Evolutionary conservation across 306 rosid genomes (phyloP).

Genomic region (Lathyrus oleraceus): DNA sequence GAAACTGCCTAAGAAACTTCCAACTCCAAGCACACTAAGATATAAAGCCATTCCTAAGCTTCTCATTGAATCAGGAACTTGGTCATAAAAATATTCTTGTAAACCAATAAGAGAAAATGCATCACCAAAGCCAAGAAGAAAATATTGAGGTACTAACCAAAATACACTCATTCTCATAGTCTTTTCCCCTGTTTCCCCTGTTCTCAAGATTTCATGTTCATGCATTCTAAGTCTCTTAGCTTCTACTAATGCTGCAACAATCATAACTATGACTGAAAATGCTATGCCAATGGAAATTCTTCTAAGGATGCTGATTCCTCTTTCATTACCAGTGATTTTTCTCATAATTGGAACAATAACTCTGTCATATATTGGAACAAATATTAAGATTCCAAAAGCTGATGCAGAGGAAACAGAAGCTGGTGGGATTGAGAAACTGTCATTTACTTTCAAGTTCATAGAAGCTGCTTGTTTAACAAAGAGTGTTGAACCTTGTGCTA

Average conservation of each 20-base stretch:
- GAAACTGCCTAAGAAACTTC: constrained; percentile 50
- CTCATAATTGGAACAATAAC: constrained; percentile 47
- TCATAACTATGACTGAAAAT: constrained; percentile 30
- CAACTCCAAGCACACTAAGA: constrained; percentile 53
- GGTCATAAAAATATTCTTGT: constrained; percentile 88
- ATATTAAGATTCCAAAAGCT: constrained; percentile 39
- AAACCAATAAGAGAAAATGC: constrained; percentile 60
- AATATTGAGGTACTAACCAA: constrained; percentile 51
- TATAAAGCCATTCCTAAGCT: constrained; percentile 79
- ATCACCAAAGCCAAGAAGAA: constrained; percentile 47
- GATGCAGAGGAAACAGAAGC: constrained; percentile 42
- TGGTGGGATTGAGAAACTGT: constrained; percentile 45
- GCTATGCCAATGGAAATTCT: constrained; percentile 50
- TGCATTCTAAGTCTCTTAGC: constrained; percentile 38
- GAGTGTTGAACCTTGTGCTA: constrained; percentile 46
- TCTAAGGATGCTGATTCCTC: constrained; percentile 50
- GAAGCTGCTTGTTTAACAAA: constrained; percentile 54
- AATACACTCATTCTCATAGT: constrained; percentile 31
- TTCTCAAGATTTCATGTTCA: no score
- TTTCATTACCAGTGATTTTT: constrained; percentile 44
- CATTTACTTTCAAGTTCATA: constrained; percentile 32
- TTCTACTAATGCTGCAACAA: constrained; percentile 49
- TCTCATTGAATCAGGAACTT: constrained; percentile 95
- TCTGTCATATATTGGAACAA: constrained; percentile 43
- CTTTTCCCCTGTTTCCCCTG: no score